Evolutionary conservation across 2,329 filamentous ascomycete species (phyloP), one percentile per base, ranked within the genome.

Genomic region (Zymoseptoria tritici): DNA sequence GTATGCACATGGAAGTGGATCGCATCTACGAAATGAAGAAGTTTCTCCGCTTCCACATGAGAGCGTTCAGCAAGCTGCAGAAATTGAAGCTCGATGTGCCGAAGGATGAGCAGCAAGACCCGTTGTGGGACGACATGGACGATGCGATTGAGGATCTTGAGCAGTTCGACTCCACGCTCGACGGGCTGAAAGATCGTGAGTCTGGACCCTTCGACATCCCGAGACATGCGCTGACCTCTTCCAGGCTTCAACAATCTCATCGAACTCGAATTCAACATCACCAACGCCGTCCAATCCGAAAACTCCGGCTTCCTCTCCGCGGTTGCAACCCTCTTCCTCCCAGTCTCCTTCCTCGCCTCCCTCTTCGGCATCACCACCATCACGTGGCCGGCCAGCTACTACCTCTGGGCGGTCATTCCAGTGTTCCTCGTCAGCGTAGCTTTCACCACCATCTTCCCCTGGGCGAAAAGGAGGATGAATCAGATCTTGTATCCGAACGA

Each of bases 241-340:
- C 31, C 36, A 66, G 63, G 66, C 42, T 74, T 74, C 64, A 72
- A 71, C 67, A 74, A 74, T 57, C 64, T 74, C 13, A 72, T 74
- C 55, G 72, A 73, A 52, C 70, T 74, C n/a, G 73, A 75, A 52
- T 74, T 75, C 69, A 75, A 74, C 61, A 73, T 74, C 51, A 68
- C 71, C 53, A 74, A 71, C 54, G 70, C 71, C 2, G 68, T 68
- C 8, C 72, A 74, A 57, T 67, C 71, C 22, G 72, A 74, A 55
- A 69, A 73, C 57, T 66, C 68, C 20, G 66, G 64, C 9, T 75
- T 73, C 58, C 64, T 75, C 8, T 67, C 68, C 20, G 66, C 66
- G n/a, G 63, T 74, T 22, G 73, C 72, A 9, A 72, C 71, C 1
- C 59, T 75, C 8, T 74, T 74, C 64, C 60, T 75, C 11, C 73